Conservation (phyloP, 208 protist genomes). For the Crithidia brevicula region DNA sequence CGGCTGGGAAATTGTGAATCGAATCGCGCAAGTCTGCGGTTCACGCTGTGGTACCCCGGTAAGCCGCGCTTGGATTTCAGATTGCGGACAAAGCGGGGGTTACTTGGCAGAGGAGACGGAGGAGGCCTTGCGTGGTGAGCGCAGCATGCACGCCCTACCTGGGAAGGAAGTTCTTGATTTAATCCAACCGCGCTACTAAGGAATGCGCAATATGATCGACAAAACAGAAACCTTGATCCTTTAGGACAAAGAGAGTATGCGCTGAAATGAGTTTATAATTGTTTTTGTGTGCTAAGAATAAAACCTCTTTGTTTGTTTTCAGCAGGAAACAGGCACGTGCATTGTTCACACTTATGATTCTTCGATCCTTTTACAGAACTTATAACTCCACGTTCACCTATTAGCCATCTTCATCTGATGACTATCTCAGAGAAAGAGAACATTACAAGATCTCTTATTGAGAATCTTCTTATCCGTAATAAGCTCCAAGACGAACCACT, state of each 20-base stretch:
- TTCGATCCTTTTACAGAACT: no score
- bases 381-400: no score
- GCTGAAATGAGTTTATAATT: neutral
- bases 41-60: slow-evolving; percentile 87
- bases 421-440: no score
- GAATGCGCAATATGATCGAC: neutral
- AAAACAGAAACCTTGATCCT: no score
- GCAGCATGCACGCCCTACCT: slow-evolving; percentile 59
- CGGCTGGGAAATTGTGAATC: slow-evolving; percentile 84
- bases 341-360: no score
- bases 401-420: no score
- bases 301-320: no score
- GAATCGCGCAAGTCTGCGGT: slow-evolving; percentile 59
- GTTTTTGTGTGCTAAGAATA: neutral
- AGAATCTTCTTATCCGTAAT: no score
- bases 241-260: no score
- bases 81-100: slow-evolving; percentile 89
- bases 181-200: slow-evolving; percentile 77
- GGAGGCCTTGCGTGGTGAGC: slow-evolving; percentile 54
- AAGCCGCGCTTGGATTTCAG: slow-evolving; percentile 86
- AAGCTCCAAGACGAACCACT: no score
- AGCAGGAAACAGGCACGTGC: no score
- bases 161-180: slow-evolving; percentile 83
- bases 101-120: slow-evolving; percentile 68
- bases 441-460: no score